Conservation (phyloP, 23 red algal species). For the Agarophyton chilense region DNA sequence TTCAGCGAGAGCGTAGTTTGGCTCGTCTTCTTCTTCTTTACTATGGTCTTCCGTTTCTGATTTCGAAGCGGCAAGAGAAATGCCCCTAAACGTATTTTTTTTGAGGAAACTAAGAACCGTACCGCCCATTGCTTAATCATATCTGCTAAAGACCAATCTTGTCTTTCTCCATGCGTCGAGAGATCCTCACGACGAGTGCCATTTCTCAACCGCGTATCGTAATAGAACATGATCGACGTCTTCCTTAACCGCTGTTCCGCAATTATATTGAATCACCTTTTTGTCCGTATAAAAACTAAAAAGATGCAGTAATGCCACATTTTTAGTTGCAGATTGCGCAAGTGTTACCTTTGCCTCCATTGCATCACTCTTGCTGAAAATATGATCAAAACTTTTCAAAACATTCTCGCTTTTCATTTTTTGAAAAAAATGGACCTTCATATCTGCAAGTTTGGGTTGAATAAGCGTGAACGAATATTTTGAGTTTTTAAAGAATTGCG, state of each 20-base stretch:
- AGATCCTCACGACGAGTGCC: constrained; percentile 4
- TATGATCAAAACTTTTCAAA: background rate
- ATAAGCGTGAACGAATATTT: too few species aligned
- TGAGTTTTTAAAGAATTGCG: too few species aligned
- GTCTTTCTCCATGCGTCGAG: background rate
- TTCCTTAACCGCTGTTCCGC: background rate
- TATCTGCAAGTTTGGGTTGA: too few species aligned
- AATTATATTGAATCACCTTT: background rate
- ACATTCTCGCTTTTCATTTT: background rate
- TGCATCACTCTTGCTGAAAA: background rate
- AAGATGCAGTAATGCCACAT: background rate
- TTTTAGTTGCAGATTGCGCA: background rate
- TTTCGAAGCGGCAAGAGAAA: constrained; percentile 19
- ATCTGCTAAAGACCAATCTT: background rate
- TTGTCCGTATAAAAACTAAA: background rate
- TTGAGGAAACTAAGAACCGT: background rate
- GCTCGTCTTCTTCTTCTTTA: constrained; percentile 54
- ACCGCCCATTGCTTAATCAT: constrained; percentile 30
- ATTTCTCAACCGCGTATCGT: background rate
- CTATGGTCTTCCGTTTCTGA: constrained; percentile 8
- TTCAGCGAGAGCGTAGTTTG: too few species aligned
- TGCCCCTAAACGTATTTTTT: constrained; percentile 1
- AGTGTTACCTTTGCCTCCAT: background rate
- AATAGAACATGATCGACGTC: constrained; percentile 26
- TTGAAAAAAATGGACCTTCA: background rate